Evolutionary conservation across 1,139 yeast species (phyloP).

Genomic region (Taphrina deformans): DNA sequence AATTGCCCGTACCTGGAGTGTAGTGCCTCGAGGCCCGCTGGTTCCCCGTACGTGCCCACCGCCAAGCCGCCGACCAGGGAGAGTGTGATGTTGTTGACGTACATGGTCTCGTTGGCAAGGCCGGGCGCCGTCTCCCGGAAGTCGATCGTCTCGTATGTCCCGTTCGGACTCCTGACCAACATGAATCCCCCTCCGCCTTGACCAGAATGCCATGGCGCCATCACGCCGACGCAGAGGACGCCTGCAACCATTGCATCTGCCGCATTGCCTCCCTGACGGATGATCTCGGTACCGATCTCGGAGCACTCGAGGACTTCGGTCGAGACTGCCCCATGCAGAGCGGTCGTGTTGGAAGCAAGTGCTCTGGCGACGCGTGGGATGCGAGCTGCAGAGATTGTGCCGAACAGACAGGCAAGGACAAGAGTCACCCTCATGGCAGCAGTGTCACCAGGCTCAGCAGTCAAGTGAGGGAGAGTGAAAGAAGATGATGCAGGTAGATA

Average conservation of each 20-base stretch:
- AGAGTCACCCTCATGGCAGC: background rate
- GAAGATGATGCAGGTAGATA: no score
- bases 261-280: slow-evolving; percentile 66
- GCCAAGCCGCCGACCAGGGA: slow-evolving; percentile 81
- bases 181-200: slow-evolving; percentile 64
- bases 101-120: slow-evolving; percentile 66
- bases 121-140: slow-evolving; percentile 87
- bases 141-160: slow-evolving; percentile 57
- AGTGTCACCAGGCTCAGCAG: no score
- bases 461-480: no score
- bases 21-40: slow-evolving; percentile 71
- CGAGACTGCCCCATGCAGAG: slow-evolving; percentile 64
- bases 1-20: slow-evolving; percentile 60
- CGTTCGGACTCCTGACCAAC: slow-evolving; percentile 30
- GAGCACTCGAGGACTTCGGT: slow-evolving; percentile 75
- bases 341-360: background rate
- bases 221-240: slow-evolving; percentile 80
- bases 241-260: slow-evolving; percentile 92
- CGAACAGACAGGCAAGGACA: background rate
- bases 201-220: slow-evolving; percentile 82
- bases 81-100: slow-evolving; percentile 49
- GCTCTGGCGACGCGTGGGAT: background rate
- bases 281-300: slow-evolving; percentile 61
- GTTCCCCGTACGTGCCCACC: slow-evolving; percentile 84
- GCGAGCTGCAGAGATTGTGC: background rate